Evolutionary conservation across 306 rosid genomes (phyloP).

Genomic region (Quercus variabilis): DNA sequence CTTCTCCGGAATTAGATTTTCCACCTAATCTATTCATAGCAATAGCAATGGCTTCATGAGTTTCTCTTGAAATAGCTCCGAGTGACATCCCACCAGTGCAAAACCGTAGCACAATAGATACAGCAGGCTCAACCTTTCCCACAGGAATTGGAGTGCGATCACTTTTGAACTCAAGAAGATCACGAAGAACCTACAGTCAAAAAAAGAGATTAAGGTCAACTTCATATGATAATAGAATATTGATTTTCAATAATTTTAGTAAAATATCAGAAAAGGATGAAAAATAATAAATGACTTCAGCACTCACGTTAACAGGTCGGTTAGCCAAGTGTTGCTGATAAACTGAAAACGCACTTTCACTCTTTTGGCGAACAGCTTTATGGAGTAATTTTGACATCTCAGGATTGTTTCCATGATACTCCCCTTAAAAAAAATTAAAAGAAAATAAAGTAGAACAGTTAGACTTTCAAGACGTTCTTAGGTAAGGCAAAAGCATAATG

Average conservation of each 20-base stretch:
- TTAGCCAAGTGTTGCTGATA: conserved; percentile 99
- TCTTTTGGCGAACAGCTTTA: conserved; percentile 98
- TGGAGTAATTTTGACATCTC: conserved; percentile 99
- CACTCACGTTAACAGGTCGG: conserved; percentile 91
- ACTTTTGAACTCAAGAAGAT: conserved; percentile 93
- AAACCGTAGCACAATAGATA: conserved; percentile 86
- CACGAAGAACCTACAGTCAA: conserved; percentile 80
- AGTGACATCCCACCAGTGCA: conserved; percentile 99
- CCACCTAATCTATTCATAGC: conserved; percentile 99
- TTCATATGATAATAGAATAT: background rate
- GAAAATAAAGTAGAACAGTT: background rate
- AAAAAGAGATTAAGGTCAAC: conserved; percentile 9
- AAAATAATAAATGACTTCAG: conserved; percentile 7
- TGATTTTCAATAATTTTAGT: background rate
- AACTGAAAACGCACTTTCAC: conserved; percentile 88
- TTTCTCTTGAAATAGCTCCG: conserved; percentile 99
- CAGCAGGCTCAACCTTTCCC: conserved; percentile 95
- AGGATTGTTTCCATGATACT: conserved; percentile 98
- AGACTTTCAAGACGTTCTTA: background rate
- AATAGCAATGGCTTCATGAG: conserved; percentile 96
- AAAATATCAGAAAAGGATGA: conserved; percentile 8
- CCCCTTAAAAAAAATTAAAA: conserved; percentile 51
- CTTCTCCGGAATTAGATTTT: conserved; percentile 98
- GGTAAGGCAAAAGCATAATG: background rate
- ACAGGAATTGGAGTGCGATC: conserved; percentile 86